Evolutionary conservation across 768 basidiomycete species (phyloP), one percentile per base, ranked within the genome.

Genomic region (Boletus bicolor): DNA sequence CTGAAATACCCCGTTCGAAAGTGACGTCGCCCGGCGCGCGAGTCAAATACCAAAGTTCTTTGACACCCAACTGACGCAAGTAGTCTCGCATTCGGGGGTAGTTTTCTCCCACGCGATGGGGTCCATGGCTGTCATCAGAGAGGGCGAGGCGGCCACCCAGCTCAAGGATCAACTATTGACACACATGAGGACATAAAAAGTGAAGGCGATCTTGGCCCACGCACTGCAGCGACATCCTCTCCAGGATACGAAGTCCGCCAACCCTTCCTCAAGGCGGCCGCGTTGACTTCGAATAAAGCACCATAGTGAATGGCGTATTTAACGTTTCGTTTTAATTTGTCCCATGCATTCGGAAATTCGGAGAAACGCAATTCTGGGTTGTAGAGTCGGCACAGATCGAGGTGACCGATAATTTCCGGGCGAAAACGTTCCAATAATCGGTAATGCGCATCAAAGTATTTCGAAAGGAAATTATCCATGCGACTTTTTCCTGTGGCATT

Each of bases 41-140:
- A 45, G 61, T 55, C 51, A 92, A 71, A 71, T 76, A 80, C 86
- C 86, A 91, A 4, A 91, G 65, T 55, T 89, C 83, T 10, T 72
- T 63, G 30, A 97, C 78, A 5, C 81, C 82, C n/a, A 80, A 67
- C 3, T 73, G 73, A 44, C 75, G 73, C 30, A 93, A 75, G 71
- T 98, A 98, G 11, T 77, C 76, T 45, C 75, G 76, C 58, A 89
- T 71, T 19, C 80, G 77, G 52, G 74, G 65, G 64, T 98, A 99
- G 70, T 98, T 93, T 55, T 93, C 76, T 0, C 93, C 94, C 51
- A 98, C 93, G 9, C 84, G 84, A 32, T 84, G 82, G 2, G 93
- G 89, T 0, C 92, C 93, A 65, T 99, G 97, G 50, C 94, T 95
- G 73, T 98, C 97, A 68, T 98, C 97, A 6, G 96, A 98, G 28